Conservation (phyloP, 2,329 filamentous ascomycete genomes). For the Alternaria sp. region DNA sequence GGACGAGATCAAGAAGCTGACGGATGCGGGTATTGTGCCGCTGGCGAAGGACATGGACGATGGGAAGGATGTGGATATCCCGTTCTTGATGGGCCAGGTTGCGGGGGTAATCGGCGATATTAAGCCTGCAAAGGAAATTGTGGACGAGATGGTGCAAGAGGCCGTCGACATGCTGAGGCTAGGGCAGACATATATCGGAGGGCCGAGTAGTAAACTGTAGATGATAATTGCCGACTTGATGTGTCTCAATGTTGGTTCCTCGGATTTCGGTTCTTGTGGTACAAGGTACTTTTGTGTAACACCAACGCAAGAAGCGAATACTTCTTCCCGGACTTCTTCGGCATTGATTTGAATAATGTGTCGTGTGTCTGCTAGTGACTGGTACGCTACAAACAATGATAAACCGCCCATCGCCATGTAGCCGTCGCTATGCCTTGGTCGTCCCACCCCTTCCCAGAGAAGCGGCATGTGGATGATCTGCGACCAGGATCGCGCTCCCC, state of each 20-base stretch:
- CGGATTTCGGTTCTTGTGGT: slow-evolving; percentile 2
- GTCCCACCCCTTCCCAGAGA: slow-evolving; percentile 7
- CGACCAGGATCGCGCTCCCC: slow-evolving; percentile 26
- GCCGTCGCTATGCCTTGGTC: neutral
- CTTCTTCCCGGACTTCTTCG: neutral
- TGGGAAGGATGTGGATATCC: slow-evolving; percentile 81
- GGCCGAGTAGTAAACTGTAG: slow-evolving; percentile 47
- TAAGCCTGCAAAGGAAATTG: slow-evolving; percentile 82
- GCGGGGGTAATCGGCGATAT: slow-evolving; percentile 79
- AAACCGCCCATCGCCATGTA: neutral
- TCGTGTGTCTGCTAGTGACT: neutral
- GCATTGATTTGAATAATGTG: neutral
- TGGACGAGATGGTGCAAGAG: slow-evolving; percentile 82
- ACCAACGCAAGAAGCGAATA: neutral
- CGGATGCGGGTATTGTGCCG: slow-evolving; percentile 79
- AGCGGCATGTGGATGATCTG: slow-evolving; percentile 30
- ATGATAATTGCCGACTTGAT: neutral
- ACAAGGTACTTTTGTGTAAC: slow-evolving; percentile 9
- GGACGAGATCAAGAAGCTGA: slow-evolving; percentile 77
- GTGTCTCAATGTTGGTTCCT: neutral
- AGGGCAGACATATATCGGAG: slow-evolving; percentile 46
- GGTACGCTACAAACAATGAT: neutral
- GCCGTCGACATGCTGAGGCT: slow-evolving; percentile 51
- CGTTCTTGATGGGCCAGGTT: slow-evolving; percentile 94
- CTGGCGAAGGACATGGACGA: slow-evolving; percentile 84